A percentile compares a stretch with the other conserved stretches of the same genome.
Conservation (phyloP, 2,329 filamentous ascomycete species). For the Fusarium sulawesiense region DNA sequence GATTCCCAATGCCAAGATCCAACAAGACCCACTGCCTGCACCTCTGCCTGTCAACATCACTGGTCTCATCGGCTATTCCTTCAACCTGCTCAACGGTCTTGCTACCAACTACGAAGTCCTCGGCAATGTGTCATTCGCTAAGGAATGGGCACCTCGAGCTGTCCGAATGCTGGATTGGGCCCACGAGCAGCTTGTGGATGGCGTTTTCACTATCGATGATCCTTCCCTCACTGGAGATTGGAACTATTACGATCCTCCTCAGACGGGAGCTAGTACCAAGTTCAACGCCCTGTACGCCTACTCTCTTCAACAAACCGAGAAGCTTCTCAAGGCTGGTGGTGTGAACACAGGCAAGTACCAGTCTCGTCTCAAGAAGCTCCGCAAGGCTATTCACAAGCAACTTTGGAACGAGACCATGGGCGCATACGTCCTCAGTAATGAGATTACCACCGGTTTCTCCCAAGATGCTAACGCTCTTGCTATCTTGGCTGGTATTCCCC, state of each 20-base stretch:
- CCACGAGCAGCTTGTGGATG: rapidly evolving
- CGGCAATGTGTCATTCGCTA: rapidly evolving
- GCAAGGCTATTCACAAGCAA: not conserved
- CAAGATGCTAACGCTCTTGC: slow-evolving; percentile 1
- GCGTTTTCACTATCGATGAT: not conserved
- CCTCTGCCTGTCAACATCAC: not conserved
- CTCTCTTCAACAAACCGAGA: not conserved
- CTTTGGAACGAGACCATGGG: not conserved
- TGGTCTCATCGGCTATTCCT: not conserved
- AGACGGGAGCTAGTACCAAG: not conserved
- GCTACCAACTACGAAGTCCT: slow-evolving; percentile 6
- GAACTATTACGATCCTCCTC: slow-evolving; percentile 6
- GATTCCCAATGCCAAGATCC: slow-evolving; percentile 5
- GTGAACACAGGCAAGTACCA: not conserved
- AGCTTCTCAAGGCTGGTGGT: not conserved
- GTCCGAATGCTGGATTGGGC: not conserved
- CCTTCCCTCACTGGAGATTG: not conserved
- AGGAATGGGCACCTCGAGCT: not conserved
- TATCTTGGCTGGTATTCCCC: not conserved
- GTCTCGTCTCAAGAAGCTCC: not conserved
- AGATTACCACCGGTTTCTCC: not conserved
- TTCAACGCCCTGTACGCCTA: slow-evolving; percentile 5
- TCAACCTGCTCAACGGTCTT: not conserved
- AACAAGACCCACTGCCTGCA: rapidly evolving
- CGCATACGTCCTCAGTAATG: not conserved